phyloP scores from a whole-genome alignment of 495 filamentous ascomycete species.

The Penicillium dipodomyicola region DNA sequence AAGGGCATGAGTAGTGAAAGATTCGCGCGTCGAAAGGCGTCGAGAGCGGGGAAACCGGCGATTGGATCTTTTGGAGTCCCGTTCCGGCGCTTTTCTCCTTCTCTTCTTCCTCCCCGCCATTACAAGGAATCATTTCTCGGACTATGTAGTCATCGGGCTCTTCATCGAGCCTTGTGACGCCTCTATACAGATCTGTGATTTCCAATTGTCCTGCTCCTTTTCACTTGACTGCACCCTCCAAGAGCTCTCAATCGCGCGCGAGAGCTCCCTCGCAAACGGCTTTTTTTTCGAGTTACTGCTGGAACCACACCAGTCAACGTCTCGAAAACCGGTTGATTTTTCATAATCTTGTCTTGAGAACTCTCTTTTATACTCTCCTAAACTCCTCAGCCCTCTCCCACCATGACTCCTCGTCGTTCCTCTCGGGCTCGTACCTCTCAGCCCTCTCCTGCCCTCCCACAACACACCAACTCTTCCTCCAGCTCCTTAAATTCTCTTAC shows the following conservation, averaged over 20 bases:
- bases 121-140: slow-evolving; percentile 28
- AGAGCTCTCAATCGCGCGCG: slow-evolving; percentile 30
- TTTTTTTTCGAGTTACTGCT: slow-evolving; percentile 20
- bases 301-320: slow-evolving; percentile 3
- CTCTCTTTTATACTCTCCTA: slow-evolving; percentile 13
- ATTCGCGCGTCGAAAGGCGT: slow-evolving; percentile 27
- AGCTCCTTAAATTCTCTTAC: slow-evolving; percentile 68
- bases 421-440: slow-evolving; percentile 85
- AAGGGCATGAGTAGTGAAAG: slow-evolving; percentile 16
- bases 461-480: slow-evolving; percentile 75
- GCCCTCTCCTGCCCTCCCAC: slow-evolving; percentile 61
- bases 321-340: slow-evolving; percentile 8
- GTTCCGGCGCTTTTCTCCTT: slow-evolving; percentile 38
- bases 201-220: slow-evolving; percentile 23
- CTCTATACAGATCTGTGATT: slow-evolving; percentile 30
- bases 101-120: slow-evolving; percentile 36
- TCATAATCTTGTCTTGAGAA: slow-evolving; percentile 8
- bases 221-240: slow-evolving; percentile 10
- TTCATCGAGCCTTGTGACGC: slow-evolving; percentile 39
- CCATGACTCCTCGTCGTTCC: slow-evolving; percentile 79
- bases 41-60: slow-evolving; percentile 35
- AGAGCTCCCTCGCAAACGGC: slow-evolving; percentile 30
- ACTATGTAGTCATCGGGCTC: slow-evolving; percentile 50
- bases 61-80: slow-evolving; percentile 37
- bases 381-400: slow-evolving; percentile 14